Conservation (phyloP, 23 red algal genomes). For the Porphyridium purpureum region DNA sequence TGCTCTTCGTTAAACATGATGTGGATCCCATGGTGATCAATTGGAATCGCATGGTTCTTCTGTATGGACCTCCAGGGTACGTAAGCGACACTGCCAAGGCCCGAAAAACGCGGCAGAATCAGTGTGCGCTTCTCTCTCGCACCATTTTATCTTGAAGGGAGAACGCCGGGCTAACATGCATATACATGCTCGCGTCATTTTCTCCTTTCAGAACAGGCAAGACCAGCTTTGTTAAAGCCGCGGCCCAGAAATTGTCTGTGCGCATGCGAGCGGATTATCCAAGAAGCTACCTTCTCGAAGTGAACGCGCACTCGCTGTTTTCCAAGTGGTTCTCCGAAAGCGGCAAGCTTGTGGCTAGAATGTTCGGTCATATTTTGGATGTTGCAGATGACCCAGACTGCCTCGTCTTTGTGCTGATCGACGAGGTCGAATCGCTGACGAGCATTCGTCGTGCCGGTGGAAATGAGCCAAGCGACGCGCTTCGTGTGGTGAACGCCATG, state of each 20-base stretch:
- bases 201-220: no score
- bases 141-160: no score
- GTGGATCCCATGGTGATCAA: not conserved
- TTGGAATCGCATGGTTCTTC: slow-evolving; percentile 15
- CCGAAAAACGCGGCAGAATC: no score
- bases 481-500: slow-evolving; percentile 59
- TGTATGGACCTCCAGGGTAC: slow-evolving; percentile 55
- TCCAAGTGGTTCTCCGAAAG: slow-evolving; percentile 54
- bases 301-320: slow-evolving; percentile 20
- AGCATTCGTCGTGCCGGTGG: slow-evolving; percentile 4
- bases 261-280: not conserved
- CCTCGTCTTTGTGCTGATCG: slow-evolving; percentile 30
- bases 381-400: not conserved
- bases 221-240: slow-evolving; percentile 21
- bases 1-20: not conserved
- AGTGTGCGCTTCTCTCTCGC: no score
- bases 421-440: slow-evolving; percentile 40
- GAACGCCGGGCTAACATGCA: no score
- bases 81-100: no score
- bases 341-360: slow-evolving; percentile 9
- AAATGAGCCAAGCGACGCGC: slow-evolving; percentile 32
- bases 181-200: no score
- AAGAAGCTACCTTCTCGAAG: slow-evolving; percentile 7
- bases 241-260: slow-evolving; percentile 26
- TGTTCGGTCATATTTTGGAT: slow-evolving; percentile 9